Percentiles rank a stretch among this genome's conserved stretches.
These are phyloP conservation scores for Solanum hybrid DNA, from an alignment of 305 asterid species.

Conservation along the genomic window DNA sequence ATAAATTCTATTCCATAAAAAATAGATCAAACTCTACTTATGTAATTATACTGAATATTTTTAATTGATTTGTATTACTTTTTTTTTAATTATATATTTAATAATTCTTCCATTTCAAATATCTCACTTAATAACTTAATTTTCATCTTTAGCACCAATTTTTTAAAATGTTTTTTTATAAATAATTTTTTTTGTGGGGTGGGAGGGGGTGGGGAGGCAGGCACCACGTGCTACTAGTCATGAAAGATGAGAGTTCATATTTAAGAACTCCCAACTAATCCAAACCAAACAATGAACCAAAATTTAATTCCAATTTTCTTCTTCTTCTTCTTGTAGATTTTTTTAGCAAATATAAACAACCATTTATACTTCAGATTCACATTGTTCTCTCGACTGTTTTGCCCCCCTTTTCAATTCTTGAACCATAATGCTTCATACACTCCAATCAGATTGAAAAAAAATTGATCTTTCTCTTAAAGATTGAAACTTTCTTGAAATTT, in stretches of 20 bases:
- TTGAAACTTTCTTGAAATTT: not conserved
- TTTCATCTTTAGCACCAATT: not conserved
- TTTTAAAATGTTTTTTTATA: too few species aligned
- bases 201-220: not conserved
- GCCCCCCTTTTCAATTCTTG: not conserved
- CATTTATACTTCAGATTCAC: not conserved
- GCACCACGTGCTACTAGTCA: not conserved
- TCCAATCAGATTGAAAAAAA: not conserved
- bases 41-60: not conserved
- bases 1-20: not conserved
- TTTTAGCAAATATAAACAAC: not conserved
- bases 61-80: too few species aligned
- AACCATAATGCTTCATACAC: not conserved
- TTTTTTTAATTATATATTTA: not conserved
- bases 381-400: not conserved
- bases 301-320: not conserved
- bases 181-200: not conserved
- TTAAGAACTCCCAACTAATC: conserved; percentile 1
- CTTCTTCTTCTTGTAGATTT: not conserved
- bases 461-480: not conserved
- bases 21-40: not conserved
- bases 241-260: not conserved
- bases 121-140: not conserved
- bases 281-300: conserved; percentile 2
- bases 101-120: not conserved